Percentiles rank a stretch among this genome's conserved stretches.
Conservation (phyloP, 1,139 yeast species). For the Meyerozyma carpophila region DNA sequence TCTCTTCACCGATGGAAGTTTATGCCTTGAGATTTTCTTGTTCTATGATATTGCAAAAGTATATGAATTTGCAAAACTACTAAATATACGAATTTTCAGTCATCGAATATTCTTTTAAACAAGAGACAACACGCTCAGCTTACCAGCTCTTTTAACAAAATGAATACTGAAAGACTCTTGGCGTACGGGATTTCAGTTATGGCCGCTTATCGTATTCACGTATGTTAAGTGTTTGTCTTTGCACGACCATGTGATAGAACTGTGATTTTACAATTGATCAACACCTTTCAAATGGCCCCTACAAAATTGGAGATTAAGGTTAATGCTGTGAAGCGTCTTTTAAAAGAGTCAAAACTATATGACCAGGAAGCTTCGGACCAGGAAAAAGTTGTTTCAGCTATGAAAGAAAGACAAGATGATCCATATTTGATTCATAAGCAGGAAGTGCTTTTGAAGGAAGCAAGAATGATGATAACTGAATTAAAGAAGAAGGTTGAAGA, state of each 20-base stretch:
- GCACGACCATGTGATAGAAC: neutral
- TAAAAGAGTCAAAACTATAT: constrained; percentile 68
- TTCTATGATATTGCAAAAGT: too few species aligned
- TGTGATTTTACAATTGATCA: neutral
- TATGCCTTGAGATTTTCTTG: too few species aligned
- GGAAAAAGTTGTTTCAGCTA: constrained; percentile 37
- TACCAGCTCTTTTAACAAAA: too few species aligned
- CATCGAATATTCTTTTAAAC: too few species aligned
- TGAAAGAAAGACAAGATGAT: constrained; percentile 46
- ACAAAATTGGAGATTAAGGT: constrained; percentile 70
- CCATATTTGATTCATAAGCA: constrained; percentile 69
- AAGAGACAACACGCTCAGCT: too few species aligned
- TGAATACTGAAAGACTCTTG: too few species aligned
- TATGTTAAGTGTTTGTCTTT: neutral
- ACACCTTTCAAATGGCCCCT: constrained; percentile 54
- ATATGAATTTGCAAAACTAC: too few species aligned
- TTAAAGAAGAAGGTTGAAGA: constrained; percentile 47
- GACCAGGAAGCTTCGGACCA: constrained; percentile 62
- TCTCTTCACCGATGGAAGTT: too few species aligned
- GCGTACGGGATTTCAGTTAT: too few species aligned
- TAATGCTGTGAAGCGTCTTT: constrained; percentile 65
- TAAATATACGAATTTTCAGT: too few species aligned
- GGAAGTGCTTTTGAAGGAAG: constrained; percentile 60
- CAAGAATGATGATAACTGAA: constrained; percentile 63
- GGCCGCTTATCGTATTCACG: too few species aligned